Evolutionary conservation across 192 early-diverging fungal genomes (phyloP), one percentile per base, ranked within the genome.

Genomic region (Backusella mclennaniae): DNA sequence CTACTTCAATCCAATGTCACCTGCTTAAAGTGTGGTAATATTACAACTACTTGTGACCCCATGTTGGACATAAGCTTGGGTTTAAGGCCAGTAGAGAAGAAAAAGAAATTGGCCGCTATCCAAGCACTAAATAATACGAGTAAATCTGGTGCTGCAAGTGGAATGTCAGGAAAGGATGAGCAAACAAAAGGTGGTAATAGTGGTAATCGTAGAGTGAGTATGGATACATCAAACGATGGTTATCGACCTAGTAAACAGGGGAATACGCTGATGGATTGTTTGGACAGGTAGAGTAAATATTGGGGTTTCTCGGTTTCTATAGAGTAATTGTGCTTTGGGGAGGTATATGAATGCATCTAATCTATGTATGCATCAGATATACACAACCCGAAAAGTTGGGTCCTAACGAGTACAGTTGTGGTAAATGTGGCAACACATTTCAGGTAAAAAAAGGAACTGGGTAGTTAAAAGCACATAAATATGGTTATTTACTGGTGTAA

Each of bases 61-160:
- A 93, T 97, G 75, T 85, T 98, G 23, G 96, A 98, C 82, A 87
- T 99, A 52, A 95, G 94, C 44, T 84, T 99, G 38, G 96, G 98
- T 59, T 86, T 99, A 39, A 88, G 87, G 53, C 80, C 85, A 6
- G 75, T 78, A 14, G 78, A 71, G 17, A 80, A 72, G 21, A 82
- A 84, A 42, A 79, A 68, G 39, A 80, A 76, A 59, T 31, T 66
- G 12, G n/a, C 19, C 7, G 67, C 67, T n/a, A 35, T 68, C 2
- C 67, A 33, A 33, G 29, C 67, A 68, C 35, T 31, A 9, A 63
- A 63, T 63, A 63, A 29, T 59, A 19, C 8, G 21, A 59, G 9
- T 63, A 63, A 63, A 63, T 4, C 56, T 14, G 56, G 56, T 1
- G 4, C 23, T 11, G 23, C 23, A 59, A 12, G 53, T 59, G 53